Conservation (phyloP, 352 stramenopile species). For the Pythium vanterpoolii region DNA sequence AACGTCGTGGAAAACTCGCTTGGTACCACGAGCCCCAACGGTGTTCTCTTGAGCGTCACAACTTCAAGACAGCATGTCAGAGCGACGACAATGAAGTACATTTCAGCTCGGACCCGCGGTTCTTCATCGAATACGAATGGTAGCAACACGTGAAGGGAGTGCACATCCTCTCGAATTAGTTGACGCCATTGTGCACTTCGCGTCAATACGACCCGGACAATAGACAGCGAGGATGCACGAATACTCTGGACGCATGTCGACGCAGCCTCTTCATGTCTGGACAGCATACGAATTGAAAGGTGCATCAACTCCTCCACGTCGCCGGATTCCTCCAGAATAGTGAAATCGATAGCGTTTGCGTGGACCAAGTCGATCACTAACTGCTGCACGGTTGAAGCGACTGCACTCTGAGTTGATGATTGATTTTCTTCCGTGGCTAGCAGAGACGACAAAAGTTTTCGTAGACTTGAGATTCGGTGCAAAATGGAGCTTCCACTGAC, state of each 20-base stretch:
- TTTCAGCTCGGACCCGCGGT: slow-evolving; percentile 37
- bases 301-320: slow-evolving; percentile 32
- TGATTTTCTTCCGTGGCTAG: not conserved
- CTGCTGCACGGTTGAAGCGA: slow-evolving; percentile 12
- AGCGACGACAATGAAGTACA: slow-evolving; percentile 61
- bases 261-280: not conserved
- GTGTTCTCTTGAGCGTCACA: not conserved
- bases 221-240: slow-evolving; percentile 3
- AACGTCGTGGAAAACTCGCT: slow-evolving; percentile 13
- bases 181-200: slow-evolving; percentile 35
- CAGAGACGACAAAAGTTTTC: slow-evolving; percentile 8
- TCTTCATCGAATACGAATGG: slow-evolving; percentile 42
- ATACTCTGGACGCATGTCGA: not conserved
- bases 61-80: slow-evolving; percentile 48
- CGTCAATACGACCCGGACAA: slow-evolving; percentile 40
- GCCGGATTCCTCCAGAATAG: slow-evolving; percentile 34
- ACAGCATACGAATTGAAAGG: slow-evolving; percentile 9
- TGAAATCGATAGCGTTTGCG: slow-evolving; percentile 21
- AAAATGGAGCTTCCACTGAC: not conserved
- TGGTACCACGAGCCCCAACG: not conserved
- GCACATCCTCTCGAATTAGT: slow-evolving; percentile 23
- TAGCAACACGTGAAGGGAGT: not conserved
- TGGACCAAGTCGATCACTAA: slow-evolving; percentile 11
- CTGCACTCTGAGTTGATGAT: not conserved
- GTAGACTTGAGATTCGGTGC: slow-evolving; percentile 7